These are phyloP conservation scores for Xylariaceae sp. DNA, from an alignment of 2,329 filamentous ascomycete species.

Conservation along the genomic window DNA sequence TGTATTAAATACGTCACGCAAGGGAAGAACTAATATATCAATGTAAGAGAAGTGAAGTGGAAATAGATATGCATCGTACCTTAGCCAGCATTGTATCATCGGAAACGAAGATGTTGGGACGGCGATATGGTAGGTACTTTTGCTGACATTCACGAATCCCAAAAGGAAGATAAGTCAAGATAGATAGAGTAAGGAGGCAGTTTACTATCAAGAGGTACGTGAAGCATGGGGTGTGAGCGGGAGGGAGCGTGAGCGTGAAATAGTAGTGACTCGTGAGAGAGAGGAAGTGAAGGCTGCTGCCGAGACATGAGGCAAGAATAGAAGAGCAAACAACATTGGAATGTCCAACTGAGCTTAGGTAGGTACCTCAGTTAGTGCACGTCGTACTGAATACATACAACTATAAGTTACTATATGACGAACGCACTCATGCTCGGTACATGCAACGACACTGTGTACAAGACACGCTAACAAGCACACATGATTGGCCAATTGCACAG, in stretches of 20 bases:
- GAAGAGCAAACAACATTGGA: no score
- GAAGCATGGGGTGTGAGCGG: no score
- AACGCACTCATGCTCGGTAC: no score
- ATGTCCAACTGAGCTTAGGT: no score
- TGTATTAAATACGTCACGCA: constrained; percentile 13
- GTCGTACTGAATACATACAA: no score
- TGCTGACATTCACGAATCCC: not conserved
- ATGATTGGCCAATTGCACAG: constrained; percentile 15
- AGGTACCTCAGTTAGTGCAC: no score
- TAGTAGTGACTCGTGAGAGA: no score
- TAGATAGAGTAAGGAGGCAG: not conserved
- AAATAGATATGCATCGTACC: not conserved
- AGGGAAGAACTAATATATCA: constrained; percentile 3
- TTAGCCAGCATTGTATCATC: not conserved
- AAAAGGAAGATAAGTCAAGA: not conserved
- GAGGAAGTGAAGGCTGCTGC: no score
- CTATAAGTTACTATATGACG: no score
- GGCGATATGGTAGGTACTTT: not conserved
- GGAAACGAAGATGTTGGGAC: not conserved
- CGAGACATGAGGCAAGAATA: no score
- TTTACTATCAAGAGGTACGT: no score
- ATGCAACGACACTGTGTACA: not conserved
- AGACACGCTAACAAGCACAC: not conserved
- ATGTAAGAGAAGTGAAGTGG: constrained; percentile 4
- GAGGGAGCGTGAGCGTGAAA: no score